phyloP scores from a whole-genome alignment of 1,284 basidiomycete genomes.

The Puccinia triticina region DNA sequence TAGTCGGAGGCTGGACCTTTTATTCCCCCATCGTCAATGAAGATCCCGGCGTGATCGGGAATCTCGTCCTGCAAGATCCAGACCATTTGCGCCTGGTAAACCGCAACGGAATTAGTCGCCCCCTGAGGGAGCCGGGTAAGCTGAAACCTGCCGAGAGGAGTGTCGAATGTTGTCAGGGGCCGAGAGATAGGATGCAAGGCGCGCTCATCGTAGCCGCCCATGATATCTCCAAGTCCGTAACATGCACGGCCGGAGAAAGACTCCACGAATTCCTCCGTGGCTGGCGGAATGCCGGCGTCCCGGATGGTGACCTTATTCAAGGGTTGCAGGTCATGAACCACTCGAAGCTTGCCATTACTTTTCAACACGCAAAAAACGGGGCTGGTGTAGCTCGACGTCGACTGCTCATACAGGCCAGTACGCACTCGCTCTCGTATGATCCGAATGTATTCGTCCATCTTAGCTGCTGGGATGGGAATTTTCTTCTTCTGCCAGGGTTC shows the following conservation, averaged over 20 bases:
- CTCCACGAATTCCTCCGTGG: neutral
- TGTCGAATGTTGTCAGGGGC: slow-evolving; percentile 4
- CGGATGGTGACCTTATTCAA: too few relatives aligned
- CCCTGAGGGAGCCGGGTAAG: neutral
- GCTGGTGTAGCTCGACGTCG: neutral
- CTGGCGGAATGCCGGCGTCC: too few relatives aligned
- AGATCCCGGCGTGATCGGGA: neutral
- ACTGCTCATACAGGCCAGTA: neutral
- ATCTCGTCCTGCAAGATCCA: neutral
- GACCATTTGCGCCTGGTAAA: neutral
- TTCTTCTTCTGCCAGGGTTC: too few relatives aligned
- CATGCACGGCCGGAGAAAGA: too few relatives aligned
- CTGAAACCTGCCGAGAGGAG: neutral
- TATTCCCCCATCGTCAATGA: neutral
- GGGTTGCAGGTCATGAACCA: too few relatives aligned
- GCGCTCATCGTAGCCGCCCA: slow-evolving; percentile 1
- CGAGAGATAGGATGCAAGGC: neutral
- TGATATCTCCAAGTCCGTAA: too few relatives aligned
- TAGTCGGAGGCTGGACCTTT: neutral
- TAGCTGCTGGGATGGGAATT: too few relatives aligned
- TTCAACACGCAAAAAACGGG: neutral
- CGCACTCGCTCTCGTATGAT: too few relatives aligned
- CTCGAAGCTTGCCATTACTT: neutral
- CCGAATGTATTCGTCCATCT: too few relatives aligned
- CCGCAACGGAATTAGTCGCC: neutral